These are phyloP conservation scores for Phlebiopsis gigantea DNA, from an alignment of 768 basidiomycete species.

Conservation along the genomic window DNA sequence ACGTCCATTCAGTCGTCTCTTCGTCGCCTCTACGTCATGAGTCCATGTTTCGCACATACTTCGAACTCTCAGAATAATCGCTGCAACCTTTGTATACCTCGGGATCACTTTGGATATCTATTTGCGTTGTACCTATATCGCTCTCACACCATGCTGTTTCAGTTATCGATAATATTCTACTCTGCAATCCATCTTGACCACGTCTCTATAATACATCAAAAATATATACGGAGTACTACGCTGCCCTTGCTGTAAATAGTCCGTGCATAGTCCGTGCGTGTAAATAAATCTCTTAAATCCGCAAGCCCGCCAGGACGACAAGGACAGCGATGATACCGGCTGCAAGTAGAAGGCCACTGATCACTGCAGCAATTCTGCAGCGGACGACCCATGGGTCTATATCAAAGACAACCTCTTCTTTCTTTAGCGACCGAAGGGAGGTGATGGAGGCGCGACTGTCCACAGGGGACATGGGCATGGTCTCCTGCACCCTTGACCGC, in stretches of 20 bases:
- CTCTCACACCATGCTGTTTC: slow-evolving; percentile 12
- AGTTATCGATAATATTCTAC: slow-evolving; percentile 1
- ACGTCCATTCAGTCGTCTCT: slow-evolving; percentile 82
- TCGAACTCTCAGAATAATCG: slow-evolving; percentile 55
- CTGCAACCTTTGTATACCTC: slow-evolving; percentile 10
- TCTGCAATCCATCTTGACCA: not conserved
- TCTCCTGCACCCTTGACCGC: slow-evolving; percentile 1
- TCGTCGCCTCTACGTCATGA: slow-evolving; percentile 70
- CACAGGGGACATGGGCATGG: slow-evolving; percentile 7
- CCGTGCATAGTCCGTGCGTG: not conserved
- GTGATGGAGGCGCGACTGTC: slow-evolving; percentile 4
- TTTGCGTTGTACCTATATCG: slow-evolving; percentile 25
- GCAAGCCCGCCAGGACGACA: slow-evolving; percentile 28
- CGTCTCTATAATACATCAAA: not conserved
- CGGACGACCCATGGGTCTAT: slow-evolving; percentile 35
- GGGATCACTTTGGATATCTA: slow-evolving; percentile 14
- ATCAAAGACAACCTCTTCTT: slow-evolving; percentile 8
- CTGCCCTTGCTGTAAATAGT: not conserved
- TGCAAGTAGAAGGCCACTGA: slow-evolving; percentile 45
- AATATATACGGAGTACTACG: not conserved
- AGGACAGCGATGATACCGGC: slow-evolving; percentile 48
- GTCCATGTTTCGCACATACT: slow-evolving; percentile 89
- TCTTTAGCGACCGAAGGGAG: slow-evolving; percentile 6
- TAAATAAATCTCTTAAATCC: not conserved
- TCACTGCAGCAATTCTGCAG: slow-evolving; percentile 57